Percentiles rank a stretch among this genome's conserved stretches.
Conservation (phyloP, 2,329 filamentous ascomycete species). For the Colletotrichum sp. region DNA sequence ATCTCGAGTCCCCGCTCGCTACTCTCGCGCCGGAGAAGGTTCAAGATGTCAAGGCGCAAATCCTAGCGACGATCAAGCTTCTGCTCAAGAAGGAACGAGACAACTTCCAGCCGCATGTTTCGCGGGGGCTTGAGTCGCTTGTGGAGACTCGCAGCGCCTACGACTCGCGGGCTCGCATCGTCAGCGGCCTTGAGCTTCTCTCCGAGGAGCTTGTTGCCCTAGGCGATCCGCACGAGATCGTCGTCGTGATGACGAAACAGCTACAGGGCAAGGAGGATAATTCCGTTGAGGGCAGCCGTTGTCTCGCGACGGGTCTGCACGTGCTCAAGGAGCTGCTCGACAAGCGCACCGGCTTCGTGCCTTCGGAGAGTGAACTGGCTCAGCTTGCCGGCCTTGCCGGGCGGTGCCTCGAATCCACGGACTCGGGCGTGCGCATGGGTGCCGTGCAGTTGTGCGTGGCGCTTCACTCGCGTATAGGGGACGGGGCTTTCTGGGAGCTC, state of each 20-base stretch:
- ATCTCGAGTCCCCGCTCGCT: constrained; percentile 66
- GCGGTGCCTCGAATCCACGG: constrained; percentile 64
- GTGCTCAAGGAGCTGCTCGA: constrained; percentile 66
- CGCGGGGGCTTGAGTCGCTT: constrained; percentile 70
- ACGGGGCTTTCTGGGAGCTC: constrained; percentile 69
- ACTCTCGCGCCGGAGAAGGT: constrained; percentile 67
- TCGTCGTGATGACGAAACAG: constrained; percentile 55
- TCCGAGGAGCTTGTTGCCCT: constrained; percentile 74
- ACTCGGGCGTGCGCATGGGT: constrained; percentile 72
- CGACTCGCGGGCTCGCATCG: constrained; percentile 73
- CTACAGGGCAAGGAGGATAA: constrained; percentile 51
- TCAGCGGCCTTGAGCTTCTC: constrained; percentile 75
- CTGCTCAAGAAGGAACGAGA: constrained; percentile 72
- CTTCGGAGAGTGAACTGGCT: constrained; percentile 55
- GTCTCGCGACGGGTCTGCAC: constrained; percentile 67
- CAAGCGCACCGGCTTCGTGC: constrained; percentile 50
- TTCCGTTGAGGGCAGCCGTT: constrained; percentile 51
- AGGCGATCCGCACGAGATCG: constrained; percentile 67
- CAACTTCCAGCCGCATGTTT: constrained; percentile 70
- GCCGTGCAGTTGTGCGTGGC: constrained; percentile 82
- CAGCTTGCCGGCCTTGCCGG: constrained; percentile 55
- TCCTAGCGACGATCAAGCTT: constrained; percentile 75
- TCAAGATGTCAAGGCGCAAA: constrained; percentile 76
- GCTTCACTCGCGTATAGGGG: constrained; percentile 67
- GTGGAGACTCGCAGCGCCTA: constrained; percentile 69